These are phyloP conservation scores for Erigeron canadensis DNA, from an alignment of 129 eudicot genomes.

Conservation along the genomic window DNA sequence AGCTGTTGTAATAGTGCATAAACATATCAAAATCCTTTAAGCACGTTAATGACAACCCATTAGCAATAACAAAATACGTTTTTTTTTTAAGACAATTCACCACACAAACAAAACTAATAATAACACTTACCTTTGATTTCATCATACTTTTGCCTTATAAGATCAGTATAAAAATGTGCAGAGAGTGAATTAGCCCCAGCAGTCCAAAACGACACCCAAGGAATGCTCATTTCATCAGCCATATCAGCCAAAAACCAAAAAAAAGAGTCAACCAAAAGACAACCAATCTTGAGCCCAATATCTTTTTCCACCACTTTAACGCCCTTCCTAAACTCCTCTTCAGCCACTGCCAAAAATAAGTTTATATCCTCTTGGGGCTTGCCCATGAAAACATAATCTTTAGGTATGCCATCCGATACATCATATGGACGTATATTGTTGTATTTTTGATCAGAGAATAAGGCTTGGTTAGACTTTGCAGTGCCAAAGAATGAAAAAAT, in stretches of 20 bases:
- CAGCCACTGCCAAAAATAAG: slow-evolving; percentile 48
- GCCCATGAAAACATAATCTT: slow-evolving; percentile 38
- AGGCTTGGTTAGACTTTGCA: slow-evolving; percentile 9
- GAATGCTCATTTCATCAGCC: slow-evolving; percentile 50
- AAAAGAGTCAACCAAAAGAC: slow-evolving; percentile 61
- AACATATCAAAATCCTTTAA: too few relatives aligned
- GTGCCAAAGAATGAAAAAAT: slow-evolving; percentile 53
- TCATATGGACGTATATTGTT: slow-evolving; percentile 37
- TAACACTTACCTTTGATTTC: slow-evolving; percentile 35
- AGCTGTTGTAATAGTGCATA: too few relatives aligned
- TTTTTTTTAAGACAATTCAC: background rate
- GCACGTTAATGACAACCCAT: too few relatives aligned
- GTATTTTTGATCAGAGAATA: slow-evolving; percentile 20
- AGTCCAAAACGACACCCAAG: slow-evolving; percentile 67
- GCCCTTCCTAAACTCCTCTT: slow-evolving; percentile 42
- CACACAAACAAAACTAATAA: background rate
- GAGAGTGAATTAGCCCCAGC: slow-evolving; percentile 50
- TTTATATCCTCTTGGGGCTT: slow-evolving; percentile 41
- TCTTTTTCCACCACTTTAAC: slow-evolving; percentile 45
- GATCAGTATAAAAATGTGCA: slow-evolving; percentile 49
- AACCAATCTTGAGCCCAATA: slow-evolving; percentile 37
- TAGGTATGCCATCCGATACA: slow-evolving; percentile 53
- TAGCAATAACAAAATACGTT: too few relatives aligned
- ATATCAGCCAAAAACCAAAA: slow-evolving; percentile 55
- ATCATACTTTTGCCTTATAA: slow-evolving; percentile 30